phyloP scores from a whole-genome alignment of 2,329 filamentous ascomycete species.

The Tympanopsis confertula region DNA sequence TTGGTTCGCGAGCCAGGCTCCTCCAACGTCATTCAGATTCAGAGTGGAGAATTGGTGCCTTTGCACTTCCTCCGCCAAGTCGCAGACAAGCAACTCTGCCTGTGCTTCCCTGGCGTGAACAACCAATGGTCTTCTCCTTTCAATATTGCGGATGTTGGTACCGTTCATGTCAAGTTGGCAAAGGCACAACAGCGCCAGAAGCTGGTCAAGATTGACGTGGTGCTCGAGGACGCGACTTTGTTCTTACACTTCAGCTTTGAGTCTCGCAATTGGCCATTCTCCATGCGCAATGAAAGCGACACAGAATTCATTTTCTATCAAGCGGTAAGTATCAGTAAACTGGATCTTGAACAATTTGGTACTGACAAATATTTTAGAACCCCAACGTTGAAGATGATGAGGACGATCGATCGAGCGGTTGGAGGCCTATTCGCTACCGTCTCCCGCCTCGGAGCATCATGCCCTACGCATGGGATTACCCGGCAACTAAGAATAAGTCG shows the following conservation, averaged over 20 bases:
- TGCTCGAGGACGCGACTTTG: constrained; percentile 87
- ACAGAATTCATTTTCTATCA: constrained; percentile 95
- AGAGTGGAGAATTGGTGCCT: constrained; percentile 68
- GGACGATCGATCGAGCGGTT: constrained; percentile 20
- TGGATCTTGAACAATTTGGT: constrained; percentile 64
- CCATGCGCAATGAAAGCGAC: constrained; percentile 96
- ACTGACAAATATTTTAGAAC: constrained; percentile 24
- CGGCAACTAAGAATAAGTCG: constrained; percentile 91
- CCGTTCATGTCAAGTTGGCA: constrained; percentile 83
- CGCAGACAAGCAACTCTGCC: constrained; percentile 73
- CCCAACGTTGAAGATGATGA: constrained; percentile 61
- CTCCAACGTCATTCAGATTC: constrained; percentile 69
- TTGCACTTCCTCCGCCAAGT: constrained; percentile 81
- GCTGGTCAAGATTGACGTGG: constrained; percentile 74
- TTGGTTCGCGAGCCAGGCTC: constrained; percentile 86
- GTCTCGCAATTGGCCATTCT: constrained; percentile 94
- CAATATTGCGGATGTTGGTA: constrained; percentile 90
- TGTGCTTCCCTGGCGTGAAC: constrained; percentile 87
- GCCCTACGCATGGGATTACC: constrained; percentile 99
- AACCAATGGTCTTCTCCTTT: constrained; percentile 98
- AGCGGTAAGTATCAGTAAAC: constrained; percentile 50
- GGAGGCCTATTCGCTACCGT: constrained; percentile 85
- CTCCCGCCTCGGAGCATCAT: constrained; percentile 92
- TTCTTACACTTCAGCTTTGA: constrained; percentile 86
- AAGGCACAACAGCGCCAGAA: constrained; percentile 82